Conservation (phyloP, 139 green algal genomes). For the Protoeuglena noctilucae region DNA sequence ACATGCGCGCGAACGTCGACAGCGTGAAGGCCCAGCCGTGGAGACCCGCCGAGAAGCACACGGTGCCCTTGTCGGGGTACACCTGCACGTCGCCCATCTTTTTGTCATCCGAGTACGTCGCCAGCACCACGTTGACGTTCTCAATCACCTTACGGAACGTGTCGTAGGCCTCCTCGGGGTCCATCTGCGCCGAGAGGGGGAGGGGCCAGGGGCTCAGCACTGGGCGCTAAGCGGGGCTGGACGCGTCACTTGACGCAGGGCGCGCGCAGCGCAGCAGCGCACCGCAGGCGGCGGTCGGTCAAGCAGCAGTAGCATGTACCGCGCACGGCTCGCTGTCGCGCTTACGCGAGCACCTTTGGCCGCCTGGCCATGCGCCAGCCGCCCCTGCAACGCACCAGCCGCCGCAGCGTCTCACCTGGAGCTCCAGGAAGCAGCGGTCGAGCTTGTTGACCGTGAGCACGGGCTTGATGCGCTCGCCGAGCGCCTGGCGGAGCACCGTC, state of each 20-base stretch:
- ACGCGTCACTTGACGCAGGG: too few species aligned
- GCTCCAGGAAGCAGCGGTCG: conserved; percentile 98
- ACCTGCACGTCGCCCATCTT: conserved; percentile 76
- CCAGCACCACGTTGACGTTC: conserved; percentile 97
- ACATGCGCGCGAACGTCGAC: conserved; percentile 90
- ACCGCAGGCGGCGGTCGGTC: conserved; percentile 6
- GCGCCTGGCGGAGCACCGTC: conserved; percentile 93
- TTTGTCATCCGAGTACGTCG: conserved; percentile 88
- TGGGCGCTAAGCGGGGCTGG: not conserved
- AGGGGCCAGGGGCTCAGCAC: not conserved
- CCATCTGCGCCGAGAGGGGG: conserved; percentile 47
- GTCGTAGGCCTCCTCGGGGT: conserved; percentile 88
- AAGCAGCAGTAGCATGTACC: too few species aligned
- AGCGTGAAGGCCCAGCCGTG: conserved; percentile 99
- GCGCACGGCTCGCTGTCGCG: too few species aligned
- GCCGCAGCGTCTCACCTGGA: too few species aligned
- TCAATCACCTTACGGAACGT: conserved; percentile 92
- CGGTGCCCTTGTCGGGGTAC: conserved; percentile 91
- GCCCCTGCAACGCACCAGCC: too few species aligned
- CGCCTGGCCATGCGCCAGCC: too few species aligned
- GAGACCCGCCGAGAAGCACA: conserved; percentile 94
- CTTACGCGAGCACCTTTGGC: too few species aligned
- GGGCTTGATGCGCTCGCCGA: conserved; percentile 90
- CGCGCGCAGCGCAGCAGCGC: not conserved
- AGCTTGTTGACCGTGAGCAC: conserved; percentile 99